These are phyloP conservation scores for Aristolochia contorta DNA, from an alignment of 164 flowering plant species.

Conservation along the genomic window DNA sequence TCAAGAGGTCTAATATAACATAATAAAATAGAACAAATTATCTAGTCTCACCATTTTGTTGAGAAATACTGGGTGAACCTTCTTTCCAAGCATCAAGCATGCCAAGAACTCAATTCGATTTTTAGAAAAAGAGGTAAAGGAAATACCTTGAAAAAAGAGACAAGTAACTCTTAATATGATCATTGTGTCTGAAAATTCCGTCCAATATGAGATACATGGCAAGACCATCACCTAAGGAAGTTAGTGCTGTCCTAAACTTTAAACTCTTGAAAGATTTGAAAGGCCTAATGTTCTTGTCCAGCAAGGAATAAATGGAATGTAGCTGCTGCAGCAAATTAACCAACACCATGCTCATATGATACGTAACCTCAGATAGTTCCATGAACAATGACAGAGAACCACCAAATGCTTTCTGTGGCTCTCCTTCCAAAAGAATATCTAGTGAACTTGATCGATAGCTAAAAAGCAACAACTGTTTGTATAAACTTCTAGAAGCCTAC, in stretches of 20 bases:
- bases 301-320: conserved; percentile 20
- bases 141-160: conserved; percentile 19
- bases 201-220: conserved; percentile 20
- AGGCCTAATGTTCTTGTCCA: conserved; percentile 14
- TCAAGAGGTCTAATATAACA: no score
- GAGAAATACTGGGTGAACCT: not conserved
- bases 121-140: not conserved
- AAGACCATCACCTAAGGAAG: conserved; percentile 19
- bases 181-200: conserved; percentile 18
- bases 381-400: conserved; percentile 18
- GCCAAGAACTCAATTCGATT: not conserved
- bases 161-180: conserved; percentile 15
- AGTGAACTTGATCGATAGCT: conserved; percentile 18
- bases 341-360: conserved; percentile 14
- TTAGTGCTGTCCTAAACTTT: conserved; percentile 9
- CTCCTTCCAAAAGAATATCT: conserved; percentile 25
- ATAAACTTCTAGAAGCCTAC: conserved; percentile 19
- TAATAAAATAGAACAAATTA: no score
- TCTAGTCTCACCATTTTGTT: no score
- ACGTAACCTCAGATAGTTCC: conserved; percentile 19
- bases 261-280: conserved; percentile 11
- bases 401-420: conserved; percentile 26
- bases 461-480: conserved; percentile 16
- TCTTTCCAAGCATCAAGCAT: not conserved
- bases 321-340: conserved; percentile 24